Base-by-base conservation (phyloP, 495 filamentous ascomycete species). In the Rhizodiscina lignyota region DNA sequence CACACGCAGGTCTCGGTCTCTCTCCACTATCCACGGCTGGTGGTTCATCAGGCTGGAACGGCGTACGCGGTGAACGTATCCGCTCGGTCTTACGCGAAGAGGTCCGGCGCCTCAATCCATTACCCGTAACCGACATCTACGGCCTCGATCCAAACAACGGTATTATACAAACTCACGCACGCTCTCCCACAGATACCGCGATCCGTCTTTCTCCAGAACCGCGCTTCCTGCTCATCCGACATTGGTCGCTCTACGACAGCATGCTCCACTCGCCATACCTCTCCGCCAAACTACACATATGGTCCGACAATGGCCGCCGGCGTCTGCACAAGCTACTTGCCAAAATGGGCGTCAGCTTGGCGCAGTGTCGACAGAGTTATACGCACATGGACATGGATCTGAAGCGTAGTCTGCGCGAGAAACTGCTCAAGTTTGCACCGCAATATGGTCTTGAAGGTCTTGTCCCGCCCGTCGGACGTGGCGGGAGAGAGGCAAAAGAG, bases 311-410 rank as follows among this genome's bases (percentile, higher is more conserved):
- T 26, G 89, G 89, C 13, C 63, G 79, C 17, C 92, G 93, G 52
- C 72, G 87, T 26, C 62, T 97, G n/a, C 83, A 96, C 55, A 94
- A 94, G 50, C 66, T 97, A 1, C 66, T 97, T 8, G 89, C 89
- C 22, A 97, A 94, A 54, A 97, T 97, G 91, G 89, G 89, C 18
- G 82, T 97, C 44, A 86, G 79, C 54, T 62, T 96, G 21, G 79
- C 71, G 15, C 87, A 96, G 62, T 93, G 85, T 58, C 83, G 83
- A 43, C 86, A 94, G 52, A 86, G 70, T 48, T 97, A 97, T 52
- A 81, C 85, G 2, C 89, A 97, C 55, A 94, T 97, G 84, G 91
- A 97, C 52, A 87, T 96, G 80, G 75, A 89, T 49, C 60, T 97
- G 24, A 97, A 97, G 57, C 75, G 82, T 17, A 80, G 79, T 10